Conservation (phyloP, 2,329 filamentous ascomycete genomes). For the Parafenestella ontariensis region DNA sequence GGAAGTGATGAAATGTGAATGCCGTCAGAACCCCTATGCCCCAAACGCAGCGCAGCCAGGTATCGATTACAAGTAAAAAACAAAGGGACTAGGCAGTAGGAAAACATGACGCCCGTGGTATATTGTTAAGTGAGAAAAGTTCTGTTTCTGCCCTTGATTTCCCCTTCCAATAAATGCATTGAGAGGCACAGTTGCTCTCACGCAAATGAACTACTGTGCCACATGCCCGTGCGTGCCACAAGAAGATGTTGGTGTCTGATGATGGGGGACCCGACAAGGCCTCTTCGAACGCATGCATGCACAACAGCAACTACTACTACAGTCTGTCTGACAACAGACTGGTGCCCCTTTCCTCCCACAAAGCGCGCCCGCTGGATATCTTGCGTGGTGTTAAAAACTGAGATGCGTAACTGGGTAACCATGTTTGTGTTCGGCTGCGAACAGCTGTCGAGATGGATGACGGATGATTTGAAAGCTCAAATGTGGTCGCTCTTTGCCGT, state of each 20-base stretch:
- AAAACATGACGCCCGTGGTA: not conserved
- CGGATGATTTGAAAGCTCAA: not conserved
- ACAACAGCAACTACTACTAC: not conserved
- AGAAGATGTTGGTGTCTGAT: not conserved
- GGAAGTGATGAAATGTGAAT: not conserved
- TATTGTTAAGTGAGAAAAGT: not conserved
- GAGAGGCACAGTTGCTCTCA: not conserved
- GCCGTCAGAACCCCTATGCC: not conserved
- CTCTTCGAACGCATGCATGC: not conserved
- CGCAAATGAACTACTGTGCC: not conserved
- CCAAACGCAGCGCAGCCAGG: too few species aligned
- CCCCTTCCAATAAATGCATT: not conserved
- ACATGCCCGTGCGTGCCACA: too few species aligned
- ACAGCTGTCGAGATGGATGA: slow-evolving; percentile 7
- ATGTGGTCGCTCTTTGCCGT: not conserved
- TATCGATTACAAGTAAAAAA: too few species aligned
- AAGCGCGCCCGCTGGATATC: slow-evolving; percentile 8
- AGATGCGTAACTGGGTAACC: slow-evolving; percentile 8
- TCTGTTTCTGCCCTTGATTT: not conserved
- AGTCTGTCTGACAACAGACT: not conserved
- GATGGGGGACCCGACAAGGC: not conserved
- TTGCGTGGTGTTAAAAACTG: slow-evolving; percentile 10
- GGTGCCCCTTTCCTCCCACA: not conserved
- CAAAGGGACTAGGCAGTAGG: not conserved
- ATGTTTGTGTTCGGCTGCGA: slow-evolving; percentile 10